These are phyloP conservation scores for Cladochytrium replicatum DNA, from an alignment of 192 early-diverging fungal species.

Conservation along the genomic window DNA sequence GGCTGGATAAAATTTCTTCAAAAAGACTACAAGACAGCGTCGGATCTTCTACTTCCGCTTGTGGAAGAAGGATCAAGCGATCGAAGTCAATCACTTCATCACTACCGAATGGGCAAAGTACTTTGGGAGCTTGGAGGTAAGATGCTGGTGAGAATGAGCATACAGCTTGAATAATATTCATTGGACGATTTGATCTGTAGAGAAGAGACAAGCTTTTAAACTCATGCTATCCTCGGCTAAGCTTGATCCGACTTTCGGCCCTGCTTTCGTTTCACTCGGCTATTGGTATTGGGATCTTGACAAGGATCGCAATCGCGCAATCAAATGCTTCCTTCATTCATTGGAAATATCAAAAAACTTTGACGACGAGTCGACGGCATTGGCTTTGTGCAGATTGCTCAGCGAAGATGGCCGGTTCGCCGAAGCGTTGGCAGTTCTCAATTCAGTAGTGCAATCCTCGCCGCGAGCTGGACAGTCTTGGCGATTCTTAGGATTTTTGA, in stretches of 20 bases:
- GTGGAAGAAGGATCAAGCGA: conserved; percentile 38
- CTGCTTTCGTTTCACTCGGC: conserved; percentile 71
- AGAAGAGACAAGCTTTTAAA: conserved; percentile 47
- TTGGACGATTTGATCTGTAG: no score
- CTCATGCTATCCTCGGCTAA: conserved; percentile 42
- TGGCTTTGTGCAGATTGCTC: conserved; percentile 54
- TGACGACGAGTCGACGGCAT: conserved; percentile 54
- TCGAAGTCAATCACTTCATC: conserved; percentile 38
- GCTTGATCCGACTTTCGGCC: conserved; percentile 44
- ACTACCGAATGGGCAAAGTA: conserved; percentile 57
- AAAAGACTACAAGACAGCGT: conserved; percentile 43
- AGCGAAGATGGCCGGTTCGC: conserved; percentile 30
- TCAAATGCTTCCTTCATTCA: conserved; percentile 79
- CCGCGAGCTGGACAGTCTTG: conserved; percentile 65
- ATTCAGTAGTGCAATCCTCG: conserved; percentile 21
- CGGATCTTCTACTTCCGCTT: conserved; percentile 42
- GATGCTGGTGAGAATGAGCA: background rate
- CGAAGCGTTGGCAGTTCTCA: conserved; percentile 41
- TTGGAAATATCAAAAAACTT: conserved; percentile 61
- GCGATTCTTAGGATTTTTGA: conserved; percentile 64
- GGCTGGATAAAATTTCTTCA: conserved; percentile 52
- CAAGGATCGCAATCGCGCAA: conserved; percentile 56
- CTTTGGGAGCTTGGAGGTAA: conserved; percentile 71
- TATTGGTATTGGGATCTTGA: conserved; percentile 64
- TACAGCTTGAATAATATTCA: conserved; percentile 3